Base-by-base conservation (phyloP, 78 protist species). In the Dictyostelium intermedium region DNA sequence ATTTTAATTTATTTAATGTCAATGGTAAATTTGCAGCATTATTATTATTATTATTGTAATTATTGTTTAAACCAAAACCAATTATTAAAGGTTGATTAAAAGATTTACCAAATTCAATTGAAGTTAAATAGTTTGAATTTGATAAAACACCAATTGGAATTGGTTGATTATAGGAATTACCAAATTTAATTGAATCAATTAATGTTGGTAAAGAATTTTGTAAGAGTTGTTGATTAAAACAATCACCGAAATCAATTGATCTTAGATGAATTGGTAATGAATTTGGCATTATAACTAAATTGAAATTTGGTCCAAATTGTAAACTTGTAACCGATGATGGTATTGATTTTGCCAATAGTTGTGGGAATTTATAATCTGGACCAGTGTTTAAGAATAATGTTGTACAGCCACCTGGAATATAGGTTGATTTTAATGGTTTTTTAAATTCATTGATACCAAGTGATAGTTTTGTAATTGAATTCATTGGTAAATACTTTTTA, bases 81-180 rank as follows among this genome's bases (percentile, higher is more conserved):
- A 66, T 66, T 27, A 66, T 23, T 27, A 66, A 66, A 27, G 74
- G 74, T 27, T 66, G 74, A 27, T 66, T 27, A 66, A 66, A 66
- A 16, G 30, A 23, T 11, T 27, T 66, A 66, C 74, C 74, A 66
- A 66, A 66, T 66, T 66, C 37, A 11, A 66, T 66, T 27, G 74
- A 66, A 20, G 66, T 66, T 66, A 27, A 66, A 66, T 66, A 66
- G 8, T 66, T 66, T 66, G 74, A 27, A 72, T 30, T 72, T 72
- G 79, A 34, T 72, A 32, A 32, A 32, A 9, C 5, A 34, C 43
- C 43, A 32, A 34, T 34, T 72, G 85, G 3, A 6, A 60, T 45
- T 50, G 85, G 85, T 81, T 81, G 72, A 32, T 81, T 81, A 53
- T 30, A 41, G 2, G 61, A 41, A 11, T n/a, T 77, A 77, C 83